A percentile compares a stretch with the other conserved stretches of the same genome.
These are phyloP conservation scores for Fagopyrum esculentum DNA, from an alignment of 148 eudicot genomes.

Conservation along the genomic window DNA sequence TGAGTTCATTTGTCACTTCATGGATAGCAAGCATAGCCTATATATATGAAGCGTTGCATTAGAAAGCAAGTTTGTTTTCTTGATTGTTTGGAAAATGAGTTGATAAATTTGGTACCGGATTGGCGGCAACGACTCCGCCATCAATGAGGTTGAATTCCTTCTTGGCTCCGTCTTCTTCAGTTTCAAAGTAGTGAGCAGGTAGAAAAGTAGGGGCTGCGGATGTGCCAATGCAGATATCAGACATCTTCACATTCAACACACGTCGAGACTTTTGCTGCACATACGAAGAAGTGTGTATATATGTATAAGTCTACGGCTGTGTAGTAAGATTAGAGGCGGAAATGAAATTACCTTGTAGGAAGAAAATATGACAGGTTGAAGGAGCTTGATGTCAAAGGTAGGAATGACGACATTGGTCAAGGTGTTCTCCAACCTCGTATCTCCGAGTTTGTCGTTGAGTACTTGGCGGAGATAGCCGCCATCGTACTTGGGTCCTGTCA, in stretches of 20 bases:
- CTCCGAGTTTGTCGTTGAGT: conserved; percentile 22
- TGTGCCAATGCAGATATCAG: conserved; percentile 47
- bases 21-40: conserved; percentile 10
- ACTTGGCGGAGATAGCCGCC: conserved; percentile 30
- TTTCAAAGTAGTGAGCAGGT: conserved; percentile 35
- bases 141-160: conserved; percentile 39
- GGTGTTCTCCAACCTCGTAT: conserved; percentile 24
- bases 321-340: neutral
- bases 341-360: conserved; percentile 24
- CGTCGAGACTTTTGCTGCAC: conserved; percentile 31
- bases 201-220: conserved; percentile 52
- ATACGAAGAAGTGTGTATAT: too few relatives aligned
- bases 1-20: conserved; percentile 3
- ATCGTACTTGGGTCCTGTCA: conserved; percentile 37
- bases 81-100: too few relatives aligned
- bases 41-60: neutral
- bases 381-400: conserved; percentile 34
- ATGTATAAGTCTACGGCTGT: too few relatives aligned
- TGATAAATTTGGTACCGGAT: conserved; percentile 27
- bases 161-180: conserved; percentile 19
- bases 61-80: too few relatives aligned
- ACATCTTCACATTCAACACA: conserved; percentile 28
- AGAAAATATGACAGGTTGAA: conserved; percentile 38
- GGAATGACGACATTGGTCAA: conserved; percentile 43
- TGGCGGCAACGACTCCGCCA: conserved; percentile 46